Percentiles rank a stretch among this genome's conserved stretches.
phyloP scores from a whole-genome alignment of 2,329 filamentous ascomycete species.

The Apiospora marii region DNA sequence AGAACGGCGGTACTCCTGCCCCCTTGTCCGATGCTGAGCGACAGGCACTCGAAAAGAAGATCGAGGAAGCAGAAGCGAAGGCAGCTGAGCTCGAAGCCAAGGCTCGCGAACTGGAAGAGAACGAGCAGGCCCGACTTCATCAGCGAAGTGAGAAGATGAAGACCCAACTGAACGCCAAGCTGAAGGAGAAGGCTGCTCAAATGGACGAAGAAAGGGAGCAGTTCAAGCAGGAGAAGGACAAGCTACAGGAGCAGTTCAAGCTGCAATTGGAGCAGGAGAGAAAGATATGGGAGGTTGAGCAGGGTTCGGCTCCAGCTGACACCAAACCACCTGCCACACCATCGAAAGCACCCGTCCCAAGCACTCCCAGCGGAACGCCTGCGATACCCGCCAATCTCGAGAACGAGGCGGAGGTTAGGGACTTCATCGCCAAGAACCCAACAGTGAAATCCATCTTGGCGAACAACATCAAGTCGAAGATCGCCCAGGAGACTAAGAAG shows the following conservation, averaged over 20 bases:
- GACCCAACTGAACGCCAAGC: conserved; percentile 70
- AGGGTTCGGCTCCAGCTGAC: conserved; percentile 16
- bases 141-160: conserved; percentile 75
- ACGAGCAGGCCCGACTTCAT: conserved; percentile 67
- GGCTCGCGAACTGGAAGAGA: conserved; percentile 69
- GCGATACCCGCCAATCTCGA: conserved; percentile 51
- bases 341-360: conserved; percentile 46
- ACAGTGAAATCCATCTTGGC: conserved; percentile 66
- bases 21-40: conserved; percentile 64
- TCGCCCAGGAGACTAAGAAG: conserved; percentile 70
- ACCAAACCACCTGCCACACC: conserved; percentile 46
- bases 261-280: conserved; percentile 68
- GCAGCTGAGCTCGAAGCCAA: conserved; percentile 71
- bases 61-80: conserved; percentile 66
- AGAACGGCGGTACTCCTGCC: conserved; percentile 38
- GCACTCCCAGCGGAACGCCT: conserved; percentile 30
- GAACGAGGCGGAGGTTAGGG: conserved; percentile 63
- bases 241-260: conserved; percentile 54
- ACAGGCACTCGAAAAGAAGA: conserved; percentile 67
- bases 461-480: conserved; percentile 73
- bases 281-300: conserved; percentile 62
- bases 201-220: conserved; percentile 52
- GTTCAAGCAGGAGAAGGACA: conserved; percentile 60
- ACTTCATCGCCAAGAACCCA: conserved; percentile 62
- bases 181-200: conserved; percentile 69